Evolutionary conservation across 2,329 filamentous ascomycete genomes (phyloP), one percentile per base, ranked within the genome.

Genomic region (Tolypocladium pustulatum): DNA sequence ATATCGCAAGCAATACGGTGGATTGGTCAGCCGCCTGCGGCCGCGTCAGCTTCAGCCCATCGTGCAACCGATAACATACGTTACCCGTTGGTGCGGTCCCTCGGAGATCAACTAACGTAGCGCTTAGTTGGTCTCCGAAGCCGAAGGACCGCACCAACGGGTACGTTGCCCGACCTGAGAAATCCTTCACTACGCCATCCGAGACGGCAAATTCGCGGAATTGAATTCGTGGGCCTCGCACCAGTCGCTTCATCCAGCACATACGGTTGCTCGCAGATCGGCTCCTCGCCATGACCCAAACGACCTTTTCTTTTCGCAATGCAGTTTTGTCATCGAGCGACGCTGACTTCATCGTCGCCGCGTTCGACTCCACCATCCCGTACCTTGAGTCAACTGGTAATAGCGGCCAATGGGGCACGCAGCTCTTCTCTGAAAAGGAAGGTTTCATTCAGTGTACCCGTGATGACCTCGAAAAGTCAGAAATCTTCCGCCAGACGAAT

Each of bases 341-440:
- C 61, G 62, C 63, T 57, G 58, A 65, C 37, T 69, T 70, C 65
- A 67, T 72, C 49, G 58, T 67, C 36, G 63, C 64, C 32, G 68
- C 67, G 54, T 69, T 71, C 62, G 65, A 69, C 60, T 70, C 66
- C 12, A 65, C 63, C 10, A 54, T 72, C 41, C 64, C 66, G 54
- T 62, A 67, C 57, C 65, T 72, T 53, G 61, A 55, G 41, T 64
- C 65, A 15, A 59, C 65, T 22, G 70, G 65, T 38, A 69, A 65
- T 54, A 62, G 59, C 54, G 64, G 55, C n/a, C 68, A 68, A 65
- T 71, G 69, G 67, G 67, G 67, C 9, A 54, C 60, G 22, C 55
- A 62, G 59, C 68, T 60, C 25, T 66, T 70, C 43, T 67, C 65
- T 6, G 57, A 58, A 10, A 65, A 62, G 38, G 54, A 66, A 30